Conservation (phyloP, 2,329 filamentous ascomycete species). For the Talaromyces atroroseus region DNA sequence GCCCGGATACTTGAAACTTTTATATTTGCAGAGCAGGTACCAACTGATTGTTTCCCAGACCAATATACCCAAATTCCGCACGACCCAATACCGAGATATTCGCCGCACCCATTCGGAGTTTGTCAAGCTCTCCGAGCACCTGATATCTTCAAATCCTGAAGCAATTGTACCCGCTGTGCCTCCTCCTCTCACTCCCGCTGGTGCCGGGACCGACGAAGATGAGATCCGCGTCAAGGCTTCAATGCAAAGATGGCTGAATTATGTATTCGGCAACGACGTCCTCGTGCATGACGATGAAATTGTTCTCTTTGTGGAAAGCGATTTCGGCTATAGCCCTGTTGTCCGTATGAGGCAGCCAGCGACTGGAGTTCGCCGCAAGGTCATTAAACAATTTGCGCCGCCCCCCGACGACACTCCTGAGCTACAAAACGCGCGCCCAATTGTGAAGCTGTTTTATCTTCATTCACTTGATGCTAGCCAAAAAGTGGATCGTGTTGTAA, state of each 20-base stretch:
- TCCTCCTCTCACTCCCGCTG: constrained; percentile 87
- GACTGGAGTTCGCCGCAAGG: constrained; percentile 88
- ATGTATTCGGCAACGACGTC: constrained; percentile 84
- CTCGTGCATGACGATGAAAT: constrained; percentile 95
- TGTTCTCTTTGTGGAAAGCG: constrained; percentile 96
- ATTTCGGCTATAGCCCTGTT: constrained; percentile 96
- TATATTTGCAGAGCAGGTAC: background rate
- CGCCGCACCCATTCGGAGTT: constrained; percentile 94
- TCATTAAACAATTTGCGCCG: constrained; percentile 96
- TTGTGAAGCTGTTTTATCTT: constrained; percentile 93
- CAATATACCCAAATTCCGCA: constrained; percentile 96
- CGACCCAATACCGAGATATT: constrained; percentile 96
- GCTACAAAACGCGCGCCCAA: constrained; percentile 78
- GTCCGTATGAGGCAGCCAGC: constrained; percentile 94
- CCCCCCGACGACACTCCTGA: constrained; percentile 96
- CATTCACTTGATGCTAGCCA: constrained; percentile 95
- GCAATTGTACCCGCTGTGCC: constrained; percentile 90
- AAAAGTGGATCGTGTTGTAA: constrained; percentile 92
- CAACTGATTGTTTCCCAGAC: constrained; percentile 57
- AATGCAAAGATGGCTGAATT: constrained; percentile 92
- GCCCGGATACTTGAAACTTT: background rate
- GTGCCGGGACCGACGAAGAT: constrained; percentile 93
- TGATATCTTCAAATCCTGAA: constrained; percentile 97
- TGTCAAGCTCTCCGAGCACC: constrained; percentile 87
- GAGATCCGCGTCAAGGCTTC: constrained; percentile 81